A percentile compares a stretch with the other conserved stretches of the same genome.
These are phyloP conservation scores for Neurospora discreta DNA, from an alignment of 495 filamentous ascomycete species.

Conservation along the genomic window DNA sequence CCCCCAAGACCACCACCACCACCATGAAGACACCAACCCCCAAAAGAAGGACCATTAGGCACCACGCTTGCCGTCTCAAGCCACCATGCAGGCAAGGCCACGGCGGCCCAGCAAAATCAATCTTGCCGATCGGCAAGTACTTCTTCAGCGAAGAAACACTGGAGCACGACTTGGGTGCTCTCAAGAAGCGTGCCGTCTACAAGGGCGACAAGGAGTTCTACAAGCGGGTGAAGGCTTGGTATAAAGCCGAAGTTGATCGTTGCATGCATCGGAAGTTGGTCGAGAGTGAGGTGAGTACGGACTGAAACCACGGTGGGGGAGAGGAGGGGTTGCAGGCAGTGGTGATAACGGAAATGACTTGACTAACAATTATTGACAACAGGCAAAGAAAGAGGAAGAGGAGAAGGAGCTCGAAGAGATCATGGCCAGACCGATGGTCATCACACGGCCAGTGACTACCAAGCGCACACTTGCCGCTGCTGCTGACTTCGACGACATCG, in stretches of 20 bases:
- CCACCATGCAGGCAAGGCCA: conserved; percentile 9
- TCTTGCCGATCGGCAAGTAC: conserved; percentile 8
- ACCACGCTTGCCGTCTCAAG: conserved; percentile 1
- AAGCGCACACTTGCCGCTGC: background rate
- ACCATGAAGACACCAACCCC: background rate
- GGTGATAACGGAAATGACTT: background rate
- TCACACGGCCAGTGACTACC: background rate
- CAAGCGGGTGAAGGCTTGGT: conserved; percentile 17
- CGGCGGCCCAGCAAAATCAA: background rate
- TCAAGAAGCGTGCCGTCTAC: conserved; percentile 12
- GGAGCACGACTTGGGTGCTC: conserved; percentile 11
- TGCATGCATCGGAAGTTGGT: conserved; percentile 3
- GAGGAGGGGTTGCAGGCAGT: background rate
- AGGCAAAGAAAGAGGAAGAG: background rate
- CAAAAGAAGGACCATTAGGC: background rate
- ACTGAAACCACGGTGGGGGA: background rate
- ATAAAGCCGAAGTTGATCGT: conserved; percentile 22
- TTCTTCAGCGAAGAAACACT: conserved; percentile 10
- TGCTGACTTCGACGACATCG: background rate
- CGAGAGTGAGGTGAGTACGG: background rate
- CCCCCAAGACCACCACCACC: background rate
- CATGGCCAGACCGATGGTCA: background rate
- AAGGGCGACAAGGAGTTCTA: conserved; percentile 10
- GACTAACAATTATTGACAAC: background rate
- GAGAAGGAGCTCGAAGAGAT: background rate